phyloP scores from a whole-genome alignment of 257 asterid genomes.

The Thymus quinquecostatus region DNA sequence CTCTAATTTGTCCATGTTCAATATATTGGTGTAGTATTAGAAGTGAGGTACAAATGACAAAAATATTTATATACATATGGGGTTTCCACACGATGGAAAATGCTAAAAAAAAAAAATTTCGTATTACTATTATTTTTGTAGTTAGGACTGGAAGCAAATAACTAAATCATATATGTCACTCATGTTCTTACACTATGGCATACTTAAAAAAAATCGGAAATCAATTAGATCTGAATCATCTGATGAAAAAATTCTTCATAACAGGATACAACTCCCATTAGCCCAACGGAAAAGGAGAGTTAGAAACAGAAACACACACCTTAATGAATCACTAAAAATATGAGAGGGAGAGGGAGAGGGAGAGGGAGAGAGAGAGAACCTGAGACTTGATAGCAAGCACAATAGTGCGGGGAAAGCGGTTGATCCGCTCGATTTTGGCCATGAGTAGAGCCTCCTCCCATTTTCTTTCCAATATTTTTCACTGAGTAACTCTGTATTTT shows the following conservation, averaged over 20 bases:
- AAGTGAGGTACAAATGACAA: too few species aligned
- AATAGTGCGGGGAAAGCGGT: not conserved
- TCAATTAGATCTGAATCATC: not conserved
- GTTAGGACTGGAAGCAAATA: not conserved
- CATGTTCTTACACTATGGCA: not conserved
- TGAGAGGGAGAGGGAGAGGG: too few species aligned
- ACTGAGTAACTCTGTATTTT: not conserved
- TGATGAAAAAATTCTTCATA: not conserved
- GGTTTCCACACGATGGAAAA: not conserved
- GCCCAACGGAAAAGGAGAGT: too few species aligned
- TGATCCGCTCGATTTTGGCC: not conserved
- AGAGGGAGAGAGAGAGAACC: not conserved
- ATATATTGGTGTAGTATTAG: too few species aligned
- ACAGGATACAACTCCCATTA: not conserved
- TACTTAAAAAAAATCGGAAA: not conserved
- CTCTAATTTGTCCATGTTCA: not conserved
- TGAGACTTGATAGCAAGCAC: not conserved
- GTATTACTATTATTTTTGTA: too few species aligned
- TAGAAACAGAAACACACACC: not conserved
- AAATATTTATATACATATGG: not conserved
- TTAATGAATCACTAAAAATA: too few species aligned
- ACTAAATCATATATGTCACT: not conserved
- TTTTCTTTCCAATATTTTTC: not conserved
- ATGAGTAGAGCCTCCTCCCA: not conserved
- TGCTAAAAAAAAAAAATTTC: not conserved